Base-by-base conservation (phyloP, 1,139 yeast species). In the Candida smagusa region DNA sequence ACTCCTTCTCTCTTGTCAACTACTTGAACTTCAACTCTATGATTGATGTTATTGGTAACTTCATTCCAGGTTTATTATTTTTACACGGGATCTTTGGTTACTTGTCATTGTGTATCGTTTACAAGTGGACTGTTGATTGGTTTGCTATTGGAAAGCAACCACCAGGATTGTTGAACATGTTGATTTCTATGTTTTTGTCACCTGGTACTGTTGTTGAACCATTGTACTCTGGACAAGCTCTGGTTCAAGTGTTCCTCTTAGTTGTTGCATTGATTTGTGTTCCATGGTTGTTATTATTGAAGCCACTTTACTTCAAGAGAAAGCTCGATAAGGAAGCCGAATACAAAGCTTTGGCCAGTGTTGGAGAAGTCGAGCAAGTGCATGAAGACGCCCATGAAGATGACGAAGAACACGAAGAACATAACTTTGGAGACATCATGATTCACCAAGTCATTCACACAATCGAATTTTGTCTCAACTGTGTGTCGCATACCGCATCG, bases 21-120 rank as follows among this genome's bases (percentile, higher is more conserved):
- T 79, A 79, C 43, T 44, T 73, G 34, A 68, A 77, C 53, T 81
- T 73, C 57, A 61, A 75, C 25, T 81, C 87, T 37, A 54, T 59
- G 35, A 73, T 84, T 50, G 92, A 85, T 56, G 74, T 84, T 33
- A 55, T 83, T 40, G 94, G 94, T 45, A 85, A 84, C 58, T 85
- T 85, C 51, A 65, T 84, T 39, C 94, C 95, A 9, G 90, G 94
- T 28, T 67, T 84, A 41, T 65, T 84, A 40, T 85, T 85, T 61
- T 83, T 85, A 92, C 90, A 83, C 58, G 82, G 87, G 37, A 84
- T 85, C 38, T 84, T 85, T 56, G 95, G 95, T 19, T 84, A 85
- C 54, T 67, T 85, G 43, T 74, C 89, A 0, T 61, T 83, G 41
- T 74, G 84, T 47, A 84, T 85, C 45, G 75, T 85, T 34, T 84